Base-by-base conservation (phyloP, 345 rosid genomes). In the Ceriops decandra region DNA sequence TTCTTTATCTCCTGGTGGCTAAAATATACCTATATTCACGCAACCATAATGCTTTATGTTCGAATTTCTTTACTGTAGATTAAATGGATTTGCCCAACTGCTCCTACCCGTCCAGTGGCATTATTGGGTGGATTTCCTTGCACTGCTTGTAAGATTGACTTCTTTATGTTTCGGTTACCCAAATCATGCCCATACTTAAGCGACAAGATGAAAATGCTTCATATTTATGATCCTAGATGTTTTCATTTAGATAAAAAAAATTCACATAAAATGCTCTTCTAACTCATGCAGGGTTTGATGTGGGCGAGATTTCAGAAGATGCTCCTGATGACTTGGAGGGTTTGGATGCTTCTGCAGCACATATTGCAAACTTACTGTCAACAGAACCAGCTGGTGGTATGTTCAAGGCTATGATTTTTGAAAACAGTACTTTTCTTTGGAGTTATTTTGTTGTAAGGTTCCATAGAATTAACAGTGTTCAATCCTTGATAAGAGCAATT, bases 11-110 rank as follows among this genome's bases (percentile, higher is more conserved):
- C 31, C 47, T 30, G 20, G 22, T 19, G 15, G 38, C 20, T 35
- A 28, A 52, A 31, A 10, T 46, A 15, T n/a, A 4, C 5, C 7
- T 54, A 1, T 20, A 6, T 20, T 32, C 24, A 33, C 17, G n/a
- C 63, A 22, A 5, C 53, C 47, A 32, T 28, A 21, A 33, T 33
- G 42, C 68, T 53, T 57, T n/a, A 52, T 66, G 8, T 57, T 32
- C 35, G 46, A 57, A 47, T 51, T n/a, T 9, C 16, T 62, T 9
- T 63, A 46, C 8, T 46, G 60, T 75, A 76, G 80, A 58, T 76
- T 57, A 76, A 76, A 76, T 76, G 80, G 80, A 76, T 76, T 63
- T 76, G 80, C 53, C 80, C 80, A 4, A 76, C 80, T 36, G 80
- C 80, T 63, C 76, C 80, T 27, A 71, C 73, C 30, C 76, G 80